Conservation (phyloP, 1,284 basidiomycete genomes). For the Tetrapyrgos nigripes region DNA sequence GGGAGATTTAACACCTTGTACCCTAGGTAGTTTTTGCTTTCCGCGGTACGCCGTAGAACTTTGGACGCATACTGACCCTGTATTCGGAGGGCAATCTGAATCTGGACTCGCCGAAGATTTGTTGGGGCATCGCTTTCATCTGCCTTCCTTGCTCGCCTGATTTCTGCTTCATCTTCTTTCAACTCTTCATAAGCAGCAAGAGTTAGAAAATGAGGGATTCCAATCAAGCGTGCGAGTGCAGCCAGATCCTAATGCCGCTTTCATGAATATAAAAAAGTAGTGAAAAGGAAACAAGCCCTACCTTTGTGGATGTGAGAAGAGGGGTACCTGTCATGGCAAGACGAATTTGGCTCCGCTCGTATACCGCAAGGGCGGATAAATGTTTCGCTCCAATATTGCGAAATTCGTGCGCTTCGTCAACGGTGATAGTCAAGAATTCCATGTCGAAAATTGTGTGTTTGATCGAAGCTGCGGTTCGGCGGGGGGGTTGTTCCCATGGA, state of each 20-base stretch:
- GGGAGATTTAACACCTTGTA: constrained; percentile 27
- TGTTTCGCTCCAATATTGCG: constrained; percentile 32
- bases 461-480: background rate
- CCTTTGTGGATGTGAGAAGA: constrained; percentile 36
- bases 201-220: constrained; percentile 32
- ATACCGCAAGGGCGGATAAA: constrained; percentile 15
- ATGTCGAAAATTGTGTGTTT: constrained; percentile 28
- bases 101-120: constrained; percentile 8
- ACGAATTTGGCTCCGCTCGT: constrained; percentile 11
- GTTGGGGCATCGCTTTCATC: constrained; percentile 20
- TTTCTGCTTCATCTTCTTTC: constrained; percentile 23
- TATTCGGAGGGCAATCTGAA: constrained; percentile 20
- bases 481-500: constrained; percentile 24
- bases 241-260: constrained; percentile 32
- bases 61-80: constrained; percentile 24
- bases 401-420: constrained; percentile 39
- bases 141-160: constrained; percentile 27
- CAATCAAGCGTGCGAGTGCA: constrained; percentile 30
- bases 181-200: constrained; percentile 24
- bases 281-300: constrained; percentile 15
- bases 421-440: constrained; percentile 23
- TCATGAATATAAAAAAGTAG: background rate
- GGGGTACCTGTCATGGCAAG: constrained; percentile 40
- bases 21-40: constrained; percentile 24
- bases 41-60: constrained; percentile 29